Conservation (phyloP, 1,284 basidiomycete genomes). For the Apiotrichum gracile region DNA sequence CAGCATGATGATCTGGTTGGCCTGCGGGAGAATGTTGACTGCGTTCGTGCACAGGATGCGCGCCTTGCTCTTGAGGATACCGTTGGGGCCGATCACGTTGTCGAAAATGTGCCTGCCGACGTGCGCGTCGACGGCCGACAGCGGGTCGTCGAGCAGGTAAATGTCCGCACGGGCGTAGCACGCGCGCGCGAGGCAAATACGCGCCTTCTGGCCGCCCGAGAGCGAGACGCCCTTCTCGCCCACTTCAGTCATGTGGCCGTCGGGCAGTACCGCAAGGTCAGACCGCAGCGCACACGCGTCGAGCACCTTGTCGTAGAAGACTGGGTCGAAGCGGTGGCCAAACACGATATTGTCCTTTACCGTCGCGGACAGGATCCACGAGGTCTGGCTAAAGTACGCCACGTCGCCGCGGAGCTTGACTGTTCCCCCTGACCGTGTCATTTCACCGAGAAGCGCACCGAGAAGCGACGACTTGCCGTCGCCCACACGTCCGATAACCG, state of each 20-base stretch:
- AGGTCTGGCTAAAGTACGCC: slow-evolving; percentile 85
- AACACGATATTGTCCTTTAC: slow-evolving; percentile 86
- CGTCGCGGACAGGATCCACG: slow-evolving; percentile 80
- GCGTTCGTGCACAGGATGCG: slow-evolving; percentile 81
- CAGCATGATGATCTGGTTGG: slow-evolving; percentile 73
- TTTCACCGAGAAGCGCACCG: slow-evolving; percentile 64
- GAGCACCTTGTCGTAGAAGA: slow-evolving; percentile 38
- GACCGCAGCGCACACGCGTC: slow-evolving; percentile 74
- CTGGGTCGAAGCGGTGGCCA: slow-evolving; percentile 77
- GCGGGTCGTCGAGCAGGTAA: slow-evolving; percentile 54
- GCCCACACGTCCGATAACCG: slow-evolving; percentile 84
- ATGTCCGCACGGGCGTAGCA: slow-evolving; percentile 58
- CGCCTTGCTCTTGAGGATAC: slow-evolving; percentile 77
- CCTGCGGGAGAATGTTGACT: slow-evolving; percentile 73
- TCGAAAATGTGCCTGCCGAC: slow-evolving; percentile 65
- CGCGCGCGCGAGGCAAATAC: slow-evolving; percentile 55
- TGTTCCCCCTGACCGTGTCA: slow-evolving; percentile 69
- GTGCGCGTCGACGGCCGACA: slow-evolving; percentile 61
- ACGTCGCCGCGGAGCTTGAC: slow-evolving; percentile 66
- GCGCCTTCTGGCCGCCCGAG: slow-evolving; percentile 59
- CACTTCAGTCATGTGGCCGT: slow-evolving; percentile 70
- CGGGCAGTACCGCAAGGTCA: slow-evolving; percentile 67
- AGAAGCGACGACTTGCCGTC: slow-evolving; percentile 66
- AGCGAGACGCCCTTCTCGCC: slow-evolving; percentile 56
- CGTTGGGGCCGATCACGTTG: slow-evolving; percentile 81